Evolutionary conservation across 2,329 filamentous ascomycete species (phyloP), one percentile per base, ranked within the genome.

Genomic region (Xylariomycetidae sp.): DNA sequence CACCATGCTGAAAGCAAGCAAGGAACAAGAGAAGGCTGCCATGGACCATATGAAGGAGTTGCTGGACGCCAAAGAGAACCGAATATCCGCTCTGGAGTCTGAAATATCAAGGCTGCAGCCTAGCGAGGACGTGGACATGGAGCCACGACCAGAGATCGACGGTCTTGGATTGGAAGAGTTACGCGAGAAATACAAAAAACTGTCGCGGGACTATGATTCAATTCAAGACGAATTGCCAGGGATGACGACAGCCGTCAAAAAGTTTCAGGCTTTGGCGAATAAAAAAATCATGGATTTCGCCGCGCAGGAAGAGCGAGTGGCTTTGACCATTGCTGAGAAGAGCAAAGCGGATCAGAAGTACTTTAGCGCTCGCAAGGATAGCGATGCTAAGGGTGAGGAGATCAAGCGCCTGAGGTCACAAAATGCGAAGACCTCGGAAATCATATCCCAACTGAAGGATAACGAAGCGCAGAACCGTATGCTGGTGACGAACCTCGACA

Each of bases 261-360:
- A 89, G 59, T 85, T 89, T 33, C 87, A 89, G 54, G 80, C 80
- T 15, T 62, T 95, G 37, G 88, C 88, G 6, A 82, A 83, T 32
- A 90, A 88, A 65, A 97, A 95, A 61, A 80, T 94, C 20, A 74
- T 83, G 50, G 88, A 95, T 42, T 79, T 85, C 33, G 67, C 72
- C 5, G 70, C 74, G 4, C 67, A 88, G 54, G 89, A 97, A 62
- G 88, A 95, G 36, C 85, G 83, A 42, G 69, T 90, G 23, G 66
- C 77, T 13, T 70, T 85, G 16, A 66, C 94, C 14, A 78, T 77
- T 25, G 86, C 88, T 1, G 88, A 98, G 62, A 98, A 98, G 66
- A 81, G 83, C 45, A 97, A 96, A 61, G 90, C 90, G 2, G 92
- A 98, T 53, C 90, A 97, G 55, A 97, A 97, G 62, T 98, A 94